Evolutionary conservation across 352 stramenopile species (phyloP).

Genomic region (Blastocystis sp.): DNA sequence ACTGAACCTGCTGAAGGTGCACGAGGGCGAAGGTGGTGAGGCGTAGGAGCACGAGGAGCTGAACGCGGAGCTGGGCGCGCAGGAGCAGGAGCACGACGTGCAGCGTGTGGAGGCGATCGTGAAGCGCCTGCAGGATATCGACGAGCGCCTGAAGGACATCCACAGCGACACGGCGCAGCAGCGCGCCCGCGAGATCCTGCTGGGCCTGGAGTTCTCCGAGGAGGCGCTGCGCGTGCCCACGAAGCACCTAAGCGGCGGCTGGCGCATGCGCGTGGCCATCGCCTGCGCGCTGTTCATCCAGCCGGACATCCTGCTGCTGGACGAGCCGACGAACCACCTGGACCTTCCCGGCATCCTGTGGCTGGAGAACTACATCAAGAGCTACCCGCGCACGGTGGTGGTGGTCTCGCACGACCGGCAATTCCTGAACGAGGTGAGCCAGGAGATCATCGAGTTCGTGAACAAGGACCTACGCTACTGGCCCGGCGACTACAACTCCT

Average conservation of each 20-base stretch:
- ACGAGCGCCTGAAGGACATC: conserved; percentile 79
- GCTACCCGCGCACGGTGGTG: conserved; percentile 91
- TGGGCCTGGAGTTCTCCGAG: conserved; percentile 85
- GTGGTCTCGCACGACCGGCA: conserved; percentile 97
- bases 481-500: conserved; percentile 95
- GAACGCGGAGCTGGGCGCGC: not conserved
- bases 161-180: conserved; percentile 82
- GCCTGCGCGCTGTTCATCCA: conserved; percentile 89
- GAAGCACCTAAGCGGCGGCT: conserved; percentile 85
- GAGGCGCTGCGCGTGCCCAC: conserved; percentile 84
- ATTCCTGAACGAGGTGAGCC: conserved; percentile 94
- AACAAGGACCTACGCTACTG: conserved; percentile 90
- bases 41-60: conserved; percentile 47
- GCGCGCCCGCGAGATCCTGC: conserved; percentile 82
- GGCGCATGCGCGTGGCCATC: conserved; percentile 90
- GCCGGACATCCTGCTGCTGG: conserved; percentile 90
- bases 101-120: conserved; percentile 71
- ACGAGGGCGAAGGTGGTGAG: not conserved
- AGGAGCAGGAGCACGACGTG: not conserved
- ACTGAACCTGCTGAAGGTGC: conserved; percentile 42
- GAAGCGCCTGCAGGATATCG: conserved; percentile 82
- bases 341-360: conserved; percentile 91
- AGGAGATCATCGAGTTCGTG: conserved; percentile 95
- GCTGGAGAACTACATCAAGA: conserved; percentile 92
- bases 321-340: conserved; percentile 97